Conservation (phyloP, 2,329 filamentous ascomycete species). For the Fusarium lateritium region DNA sequence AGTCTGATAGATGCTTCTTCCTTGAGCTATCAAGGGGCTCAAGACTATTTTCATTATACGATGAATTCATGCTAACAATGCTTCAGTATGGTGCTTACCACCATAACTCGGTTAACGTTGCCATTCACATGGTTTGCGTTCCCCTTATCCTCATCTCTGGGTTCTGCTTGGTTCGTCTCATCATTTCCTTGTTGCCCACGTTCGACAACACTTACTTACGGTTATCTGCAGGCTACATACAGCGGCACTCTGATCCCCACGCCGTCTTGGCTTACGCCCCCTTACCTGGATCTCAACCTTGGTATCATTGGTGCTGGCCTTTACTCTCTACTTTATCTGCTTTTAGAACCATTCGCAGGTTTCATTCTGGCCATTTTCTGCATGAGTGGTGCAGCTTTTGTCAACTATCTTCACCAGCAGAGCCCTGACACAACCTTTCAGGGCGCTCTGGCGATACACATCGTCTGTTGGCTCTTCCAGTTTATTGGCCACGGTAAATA, state of each 20-base stretch:
- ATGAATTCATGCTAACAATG: slow-evolving; percentile 30
- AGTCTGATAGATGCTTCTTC: slow-evolving; percentile 53
- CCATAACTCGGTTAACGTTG: slow-evolving; percentile 81
- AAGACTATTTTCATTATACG: not conserved
- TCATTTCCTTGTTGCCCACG: slow-evolving; percentile 8
- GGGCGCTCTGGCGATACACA: slow-evolving; percentile 75
- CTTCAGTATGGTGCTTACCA: slow-evolving; percentile 87
- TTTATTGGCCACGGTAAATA: slow-evolving; percentile 93
- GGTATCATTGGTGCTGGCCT: slow-evolving; percentile 75
- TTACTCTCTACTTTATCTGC: slow-evolving; percentile 86
- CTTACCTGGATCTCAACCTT: slow-evolving; percentile 76
- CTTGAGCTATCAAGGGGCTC: not conserved
- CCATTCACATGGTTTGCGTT: slow-evolving; percentile 85
- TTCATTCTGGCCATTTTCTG: slow-evolving; percentile 82
- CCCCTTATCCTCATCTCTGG: slow-evolving; percentile 80
- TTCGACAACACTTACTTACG: slow-evolving; percentile 15
- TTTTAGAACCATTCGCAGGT: slow-evolving; percentile 95
- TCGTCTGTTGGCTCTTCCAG: slow-evolving; percentile 87
- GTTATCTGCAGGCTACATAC: slow-evolving; percentile 68
- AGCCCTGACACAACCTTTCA: slow-evolving; percentile 65
- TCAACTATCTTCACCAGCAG: slow-evolving; percentile 80
- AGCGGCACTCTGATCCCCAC: slow-evolving; percentile 74
- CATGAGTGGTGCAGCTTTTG: slow-evolving; percentile 79
- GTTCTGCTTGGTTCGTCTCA: slow-evolving; percentile 77
- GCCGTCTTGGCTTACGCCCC: slow-evolving; percentile 76